Evolutionary conservation across 768 basidiomycete species (phyloP).

Genomic region (Nidularia sp.): DNA sequence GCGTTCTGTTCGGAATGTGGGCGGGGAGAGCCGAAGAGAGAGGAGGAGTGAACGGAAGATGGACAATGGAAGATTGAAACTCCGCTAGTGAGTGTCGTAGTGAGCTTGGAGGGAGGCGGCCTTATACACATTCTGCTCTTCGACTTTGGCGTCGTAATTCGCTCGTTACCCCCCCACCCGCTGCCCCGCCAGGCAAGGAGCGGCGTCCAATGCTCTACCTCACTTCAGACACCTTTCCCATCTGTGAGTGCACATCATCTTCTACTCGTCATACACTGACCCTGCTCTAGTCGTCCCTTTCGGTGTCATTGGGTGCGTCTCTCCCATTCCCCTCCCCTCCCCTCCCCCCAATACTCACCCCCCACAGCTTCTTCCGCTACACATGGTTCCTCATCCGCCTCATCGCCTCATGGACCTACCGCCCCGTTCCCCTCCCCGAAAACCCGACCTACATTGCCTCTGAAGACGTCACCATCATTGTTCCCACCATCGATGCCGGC

Average conservation of each 20-base stretch:
- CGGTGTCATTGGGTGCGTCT: conserved; percentile 71
- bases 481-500: conserved; percentile 93
- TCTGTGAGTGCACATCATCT: conserved; percentile 57
- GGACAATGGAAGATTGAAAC: too few relatives aligned
- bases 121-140: too few relatives aligned
- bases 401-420: conserved; percentile 72
- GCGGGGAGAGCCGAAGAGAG: too few relatives aligned
- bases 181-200: too few relatives aligned
- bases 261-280: conserved; percentile 4
- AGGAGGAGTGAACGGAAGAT: too few relatives aligned
- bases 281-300: conserved; percentile 72
- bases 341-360: neutral
- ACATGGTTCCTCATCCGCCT: conserved; percentile 90
- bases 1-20: too few relatives aligned
- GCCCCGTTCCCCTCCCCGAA: conserved; percentile 85
- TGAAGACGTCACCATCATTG: conserved; percentile 95
- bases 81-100: too few relatives aligned
- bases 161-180: too few relatives aligned
- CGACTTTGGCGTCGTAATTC: too few relatives aligned
- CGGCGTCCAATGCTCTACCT: conserved; percentile 67
- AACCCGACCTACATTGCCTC: conserved; percentile 86
- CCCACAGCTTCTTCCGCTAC: conserved; percentile 82
- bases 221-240: conserved; percentile 85
- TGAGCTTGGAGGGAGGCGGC: too few relatives aligned
- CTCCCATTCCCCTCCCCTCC: conserved; percentile 12